Evolutionary conservation across 805 yeast species (phyloP), one percentile per base, ranked within the genome.

Genomic region (Monosporozyma unispora): DNA sequence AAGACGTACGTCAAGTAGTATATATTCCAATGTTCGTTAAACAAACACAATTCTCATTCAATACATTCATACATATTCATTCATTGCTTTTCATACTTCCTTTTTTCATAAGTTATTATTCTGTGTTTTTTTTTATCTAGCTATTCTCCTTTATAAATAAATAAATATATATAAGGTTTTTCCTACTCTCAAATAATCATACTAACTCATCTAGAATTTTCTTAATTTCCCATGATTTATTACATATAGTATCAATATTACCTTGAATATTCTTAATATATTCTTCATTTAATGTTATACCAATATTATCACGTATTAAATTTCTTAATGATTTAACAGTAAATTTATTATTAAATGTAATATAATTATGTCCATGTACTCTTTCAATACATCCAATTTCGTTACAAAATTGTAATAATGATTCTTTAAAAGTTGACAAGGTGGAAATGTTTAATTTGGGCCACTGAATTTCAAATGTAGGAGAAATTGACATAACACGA

Each of bases 401-500:
- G 2, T 55, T 47, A 45, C 63, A 41, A 19, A 61, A 54, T 10
- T 57, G 39, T 4, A 50, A 46, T 43, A 66, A 54, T 19, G 61
- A 62, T 2, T 48, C 53, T 16, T 61, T 70, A 9, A 50, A 44
- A 12, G 9, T 19, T 2, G 8, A 7, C 16, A 47, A 47, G 27
- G 21, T 28, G 2, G 38, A 19, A 12, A 39, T 6, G 2, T 63
- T 59, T 7, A 81, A 57, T 23, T 59, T 51, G 7, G 75, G 73
- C 27, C 71, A 60, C 31, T 68, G 70, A 43, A 86, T 70, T 61
- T 82, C 84, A 62, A 86, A 82, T 18, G 89, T 87, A 50, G 71
- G 73, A 0, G 89, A 79, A 29, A 80, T 74, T 52, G 74, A 72
- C 22, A 80, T 70, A n/a, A 85, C 95, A 50, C 79, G 82, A 61